Percentiles rank a stretch among this genome's conserved stretches.
Conservation (phyloP, 176 grass and related monocot species). For the Secale cereale region DNA sequence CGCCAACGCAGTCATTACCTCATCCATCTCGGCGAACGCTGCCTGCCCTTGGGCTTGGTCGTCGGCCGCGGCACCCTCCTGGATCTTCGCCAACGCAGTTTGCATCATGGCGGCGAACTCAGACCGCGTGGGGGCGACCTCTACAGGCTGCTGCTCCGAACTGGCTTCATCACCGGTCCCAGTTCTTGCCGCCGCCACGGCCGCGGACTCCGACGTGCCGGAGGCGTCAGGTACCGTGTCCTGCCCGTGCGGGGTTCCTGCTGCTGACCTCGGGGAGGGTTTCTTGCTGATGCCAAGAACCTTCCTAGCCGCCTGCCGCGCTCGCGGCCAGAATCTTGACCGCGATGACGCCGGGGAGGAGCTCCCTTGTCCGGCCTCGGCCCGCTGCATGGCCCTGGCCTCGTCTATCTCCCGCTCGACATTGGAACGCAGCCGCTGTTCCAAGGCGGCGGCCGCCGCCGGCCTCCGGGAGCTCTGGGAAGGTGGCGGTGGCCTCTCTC, state of each 20-base stretch:
- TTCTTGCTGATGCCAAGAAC: not conserved
- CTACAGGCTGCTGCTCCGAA: not conserved
- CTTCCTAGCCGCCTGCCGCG: conserved; percentile 7
- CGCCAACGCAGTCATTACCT: not conserved
- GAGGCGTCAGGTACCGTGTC: not conserved
- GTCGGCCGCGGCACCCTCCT: not conserved
- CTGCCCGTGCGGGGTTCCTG: not conserved
- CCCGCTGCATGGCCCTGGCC: not conserved
- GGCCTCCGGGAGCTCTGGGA: not conserved
- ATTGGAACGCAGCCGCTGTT: not conserved
- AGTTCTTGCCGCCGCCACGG: not conserved
- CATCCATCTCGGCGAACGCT: conserved; percentile 26
- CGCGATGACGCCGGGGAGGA: not conserved
- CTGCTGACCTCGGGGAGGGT: not conserved
- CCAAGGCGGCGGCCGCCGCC: not conserved
- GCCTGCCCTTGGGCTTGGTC: conserved; percentile 12
- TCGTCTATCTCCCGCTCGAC: not conserved
- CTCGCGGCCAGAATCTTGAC: conserved; percentile 1
- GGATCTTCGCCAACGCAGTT: conserved; percentile 16
- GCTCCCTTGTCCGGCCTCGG: not conserved
- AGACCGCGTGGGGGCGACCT: conserved; percentile 10
- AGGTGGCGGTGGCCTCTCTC: not conserved
- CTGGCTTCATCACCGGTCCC: not conserved
- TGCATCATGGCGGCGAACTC: conserved; percentile 5
- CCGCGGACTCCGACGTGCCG: not conserved